Conservation (phyloP, 1,284 basidiomycete genomes). For the Irpex sp. region DNA sequence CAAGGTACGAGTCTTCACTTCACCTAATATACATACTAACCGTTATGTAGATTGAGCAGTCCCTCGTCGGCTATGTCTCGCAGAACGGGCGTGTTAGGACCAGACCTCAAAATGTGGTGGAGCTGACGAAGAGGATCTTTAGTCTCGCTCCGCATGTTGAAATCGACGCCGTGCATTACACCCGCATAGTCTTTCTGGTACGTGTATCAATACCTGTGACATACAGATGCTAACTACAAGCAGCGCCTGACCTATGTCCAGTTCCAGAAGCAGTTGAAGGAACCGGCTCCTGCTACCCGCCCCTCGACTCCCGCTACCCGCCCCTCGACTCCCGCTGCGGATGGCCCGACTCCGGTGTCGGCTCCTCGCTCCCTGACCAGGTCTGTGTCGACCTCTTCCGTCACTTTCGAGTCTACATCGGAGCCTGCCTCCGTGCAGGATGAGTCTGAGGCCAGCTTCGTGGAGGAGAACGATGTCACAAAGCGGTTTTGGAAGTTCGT, state of each 20-base stretch:
- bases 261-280: background rate
- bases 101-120: background rate
- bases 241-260: background rate
- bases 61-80: background rate
- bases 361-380: too few species aligned
- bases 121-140: background rate
- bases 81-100: background rate
- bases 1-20: background rate
- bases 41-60: background rate
- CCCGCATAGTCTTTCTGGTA: background rate
- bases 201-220: background rate
- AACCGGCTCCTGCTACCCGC: background rate
- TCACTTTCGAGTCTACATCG: background rate
- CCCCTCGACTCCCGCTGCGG: too few species aligned
- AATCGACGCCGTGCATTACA: background rate
- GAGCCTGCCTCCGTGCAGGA: background rate
- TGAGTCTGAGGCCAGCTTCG: background rate
- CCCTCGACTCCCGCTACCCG: too few species aligned
- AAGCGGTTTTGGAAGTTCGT: background rate
- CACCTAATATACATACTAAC: background rate
- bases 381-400: background rate
- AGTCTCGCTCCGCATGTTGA: background rate
- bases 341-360: too few species aligned
- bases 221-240: background rate
- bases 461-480: background rate